These are phyloP conservation scores for Leccinum ambiguum DNA, from an alignment of 1,284 basidiomycete species.

Conservation along the genomic window DNA sequence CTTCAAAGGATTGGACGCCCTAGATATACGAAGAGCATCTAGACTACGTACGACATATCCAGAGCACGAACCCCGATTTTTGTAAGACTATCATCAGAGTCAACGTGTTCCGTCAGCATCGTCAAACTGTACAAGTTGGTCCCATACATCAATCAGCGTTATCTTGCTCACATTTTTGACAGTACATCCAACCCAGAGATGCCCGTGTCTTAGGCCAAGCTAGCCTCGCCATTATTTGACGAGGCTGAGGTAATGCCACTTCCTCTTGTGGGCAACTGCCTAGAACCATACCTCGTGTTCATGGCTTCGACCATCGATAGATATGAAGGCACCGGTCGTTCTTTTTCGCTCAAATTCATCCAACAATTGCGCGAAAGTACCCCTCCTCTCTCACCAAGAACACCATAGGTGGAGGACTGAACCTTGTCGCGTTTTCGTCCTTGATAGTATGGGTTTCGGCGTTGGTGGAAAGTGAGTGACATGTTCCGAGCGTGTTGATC, in stretches of 20 bases:
- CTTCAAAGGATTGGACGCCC: constrained; percentile 93
- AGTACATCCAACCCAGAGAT: constrained; percentile 98
- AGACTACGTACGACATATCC: constrained; percentile 86
- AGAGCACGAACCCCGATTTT: constrained; percentile 93
- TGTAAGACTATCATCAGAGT: constrained; percentile 96
- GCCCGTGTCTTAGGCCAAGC: constrained; percentile 97
- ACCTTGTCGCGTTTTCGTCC: constrained; percentile 49
- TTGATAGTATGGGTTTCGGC: constrained; percentile 56
- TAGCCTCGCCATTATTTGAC: constrained; percentile 94
- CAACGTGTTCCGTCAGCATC: constrained; percentile 90
- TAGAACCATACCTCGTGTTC: constrained; percentile 98
- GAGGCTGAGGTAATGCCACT: constrained; percentile 98
- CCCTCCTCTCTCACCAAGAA: too few relatives aligned
- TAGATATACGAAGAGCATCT: constrained; percentile 96
- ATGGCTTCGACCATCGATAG: constrained; percentile 99
- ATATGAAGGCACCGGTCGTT: constrained; percentile 98
- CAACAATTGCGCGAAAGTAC: too few relatives aligned
- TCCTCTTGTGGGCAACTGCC: constrained; percentile 90
- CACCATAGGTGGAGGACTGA: constrained; percentile 44
- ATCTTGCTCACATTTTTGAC: background rate
- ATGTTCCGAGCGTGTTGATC: background rate
- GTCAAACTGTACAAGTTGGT: constrained; percentile 90
- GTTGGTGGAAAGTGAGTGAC: constrained; percentile 52
- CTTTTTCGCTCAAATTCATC: constrained; percentile 95
- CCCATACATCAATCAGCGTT: background rate